Evolutionary conservation across 805 yeast species (phyloP).

Genomic region (Jamesozyma jinghongensis): DNA sequence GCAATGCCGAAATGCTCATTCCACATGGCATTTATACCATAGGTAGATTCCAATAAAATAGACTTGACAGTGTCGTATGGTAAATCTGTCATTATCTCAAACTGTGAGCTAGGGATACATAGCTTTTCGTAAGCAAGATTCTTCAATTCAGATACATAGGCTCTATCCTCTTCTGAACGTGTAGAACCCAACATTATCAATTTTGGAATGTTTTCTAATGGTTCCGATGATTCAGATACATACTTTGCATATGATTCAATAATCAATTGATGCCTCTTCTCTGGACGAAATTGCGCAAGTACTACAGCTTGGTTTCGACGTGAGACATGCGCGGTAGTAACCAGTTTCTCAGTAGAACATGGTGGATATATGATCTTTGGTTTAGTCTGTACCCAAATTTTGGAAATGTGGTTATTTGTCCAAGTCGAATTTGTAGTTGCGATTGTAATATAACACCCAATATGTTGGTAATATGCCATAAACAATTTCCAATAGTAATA

Average conservation of each 20-base stretch:
- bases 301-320: conserved; percentile 32
- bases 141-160: conserved; percentile 44
- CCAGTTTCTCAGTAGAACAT: conserved; percentile 58
- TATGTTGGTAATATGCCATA: conserved; percentile 51
- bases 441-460: conserved; percentile 58
- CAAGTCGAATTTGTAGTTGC: conserved; percentile 81
- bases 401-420: conserved; percentile 70
- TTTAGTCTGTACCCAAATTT: conserved; percentile 49
- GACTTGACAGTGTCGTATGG: conserved; percentile 53
- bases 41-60: conserved; percentile 46
- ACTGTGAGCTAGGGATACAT: conserved; percentile 33
- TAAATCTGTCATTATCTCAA: conserved; percentile 62
- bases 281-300: conserved; percentile 92
- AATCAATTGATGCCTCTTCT: conserved; percentile 75
- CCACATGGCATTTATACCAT: conserved; percentile 97
- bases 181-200: conserved; percentile 79
- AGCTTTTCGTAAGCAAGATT: conserved; percentile 33
- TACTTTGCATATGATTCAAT: conserved; percentile 55
- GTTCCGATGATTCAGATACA: conserved; percentile 19
- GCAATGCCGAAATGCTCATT: conserved; percentile 98
- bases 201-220: conserved; percentile 35
- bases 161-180: conserved; percentile 56
- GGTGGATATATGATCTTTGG: conserved; percentile 73
- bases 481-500: conserved; percentile 64
- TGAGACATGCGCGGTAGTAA: conserved; percentile 13